Conservation (phyloP, 2,329 filamentous ascomycete species). For the Penicillium sp. region DNA sequence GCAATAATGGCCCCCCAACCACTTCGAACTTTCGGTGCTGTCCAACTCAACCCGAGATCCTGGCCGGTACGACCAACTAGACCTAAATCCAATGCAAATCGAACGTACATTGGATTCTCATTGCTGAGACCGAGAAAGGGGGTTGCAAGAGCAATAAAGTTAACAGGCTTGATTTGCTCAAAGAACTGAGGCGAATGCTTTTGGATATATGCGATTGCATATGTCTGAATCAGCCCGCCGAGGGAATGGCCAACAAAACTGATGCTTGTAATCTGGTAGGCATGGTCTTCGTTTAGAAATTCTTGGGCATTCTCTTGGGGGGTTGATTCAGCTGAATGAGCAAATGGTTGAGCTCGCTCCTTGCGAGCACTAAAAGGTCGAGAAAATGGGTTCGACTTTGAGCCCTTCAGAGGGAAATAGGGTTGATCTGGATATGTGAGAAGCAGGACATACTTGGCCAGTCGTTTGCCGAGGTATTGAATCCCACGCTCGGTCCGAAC, state of each 20-base stretch:
- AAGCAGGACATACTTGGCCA: conserved; percentile 85
- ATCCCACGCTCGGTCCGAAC: conserved; percentile 92
- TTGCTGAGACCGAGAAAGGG: conserved; percentile 92
- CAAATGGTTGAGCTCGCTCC: conserved; percentile 35
- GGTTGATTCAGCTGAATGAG: conserved; percentile 40
- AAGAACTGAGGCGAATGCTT: conserved; percentile 95
- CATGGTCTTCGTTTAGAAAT: conserved; percentile 43
- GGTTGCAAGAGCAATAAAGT: conserved; percentile 84
- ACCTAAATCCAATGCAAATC: conserved; percentile 93
- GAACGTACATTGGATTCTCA: conserved; percentile 95
- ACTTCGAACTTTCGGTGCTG: conserved; percentile 77
- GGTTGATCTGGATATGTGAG: conserved; percentile 95
- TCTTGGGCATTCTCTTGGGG: conserved; percentile 41
- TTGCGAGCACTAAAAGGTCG: conserved; percentile 49
- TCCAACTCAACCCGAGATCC: conserved; percentile 92
- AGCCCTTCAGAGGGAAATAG: conserved; percentile 67
- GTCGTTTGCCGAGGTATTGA: conserved; percentile 91
- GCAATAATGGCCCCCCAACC: conserved; percentile 87
- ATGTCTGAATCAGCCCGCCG: conserved; percentile 85
- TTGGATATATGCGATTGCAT: conserved; percentile 93
- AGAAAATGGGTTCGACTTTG: conserved; percentile 50
- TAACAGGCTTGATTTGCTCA: conserved; percentile 77
- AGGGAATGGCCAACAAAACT: conserved; percentile 93
- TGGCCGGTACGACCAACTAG: conserved; percentile 94
- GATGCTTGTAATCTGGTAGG: conserved; percentile 88